These are phyloP conservation scores for Conidiobolus incongruus DNA, from an alignment of 371 early-diverging fungal species.

Conservation along the genomic window DNA sequence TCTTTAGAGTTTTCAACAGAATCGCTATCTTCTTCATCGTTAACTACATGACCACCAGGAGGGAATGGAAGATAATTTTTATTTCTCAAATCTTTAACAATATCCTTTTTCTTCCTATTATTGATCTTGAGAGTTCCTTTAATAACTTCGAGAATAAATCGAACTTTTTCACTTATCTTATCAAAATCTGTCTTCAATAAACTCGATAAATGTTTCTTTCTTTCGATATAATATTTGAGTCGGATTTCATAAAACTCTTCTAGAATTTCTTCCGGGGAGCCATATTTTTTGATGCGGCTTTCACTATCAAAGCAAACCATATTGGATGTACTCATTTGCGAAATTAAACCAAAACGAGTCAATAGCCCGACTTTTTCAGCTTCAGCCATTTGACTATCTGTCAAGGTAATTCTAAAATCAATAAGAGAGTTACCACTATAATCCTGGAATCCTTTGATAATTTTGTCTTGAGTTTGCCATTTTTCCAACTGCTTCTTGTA, in stretches of 20 bases:
- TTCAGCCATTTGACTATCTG: constrained; percentile 35
- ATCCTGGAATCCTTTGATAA: constrained; percentile 36
- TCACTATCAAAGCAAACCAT: constrained; percentile 94
- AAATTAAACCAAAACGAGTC: constrained; percentile 63
- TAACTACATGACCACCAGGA: constrained; percentile 15
- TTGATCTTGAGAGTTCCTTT: constrained; percentile 58
- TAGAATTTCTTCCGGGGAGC: constrained; percentile 60
- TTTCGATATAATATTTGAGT: constrained; percentile 61
- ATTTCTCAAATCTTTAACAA: constrained; percentile 56
- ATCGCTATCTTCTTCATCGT: constrained; percentile 19
- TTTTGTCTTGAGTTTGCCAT: constrained; percentile 24
- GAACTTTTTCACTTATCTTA: constrained; percentile 73
- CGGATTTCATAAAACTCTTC: constrained; percentile 85
- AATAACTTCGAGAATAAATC: constrained; percentile 88
- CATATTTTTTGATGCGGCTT: constrained; percentile 77
- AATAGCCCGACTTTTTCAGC: constrained; percentile 56
- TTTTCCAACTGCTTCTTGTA: constrained; percentile 82
- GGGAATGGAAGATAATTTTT: constrained; percentile 41
- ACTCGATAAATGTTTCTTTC: constrained; percentile 71
- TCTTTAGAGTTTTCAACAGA: constrained; percentile 18
- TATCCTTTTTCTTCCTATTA: constrained; percentile 64
- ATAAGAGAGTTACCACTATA: constrained; percentile 67
- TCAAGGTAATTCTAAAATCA: constrained; percentile 61
- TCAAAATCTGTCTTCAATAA: constrained; percentile 48
- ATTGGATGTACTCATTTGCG: constrained; percentile 58